A percentile compares a stretch with the other conserved stretches of the same genome.
Evolutionary conservation across 345 rosid species (phyloP).

Genomic region (Aquilaria sinensis): DNA sequence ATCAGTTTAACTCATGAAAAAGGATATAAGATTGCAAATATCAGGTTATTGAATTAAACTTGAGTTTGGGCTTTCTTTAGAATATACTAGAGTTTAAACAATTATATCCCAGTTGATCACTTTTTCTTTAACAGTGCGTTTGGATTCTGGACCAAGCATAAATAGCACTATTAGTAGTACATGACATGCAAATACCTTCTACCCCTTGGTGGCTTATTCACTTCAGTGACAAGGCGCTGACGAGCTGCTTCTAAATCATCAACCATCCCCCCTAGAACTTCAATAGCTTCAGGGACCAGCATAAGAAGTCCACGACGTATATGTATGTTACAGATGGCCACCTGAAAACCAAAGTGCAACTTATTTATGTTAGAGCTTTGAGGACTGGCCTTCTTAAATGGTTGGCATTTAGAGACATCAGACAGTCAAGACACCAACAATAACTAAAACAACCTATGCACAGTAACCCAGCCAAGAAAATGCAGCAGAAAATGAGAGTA

Average conservation of each 20-base stretch:
- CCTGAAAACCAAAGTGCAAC: constrained; percentile 31
- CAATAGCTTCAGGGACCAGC: constrained; percentile 83
- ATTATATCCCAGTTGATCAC: neutral
- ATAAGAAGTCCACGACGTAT: constrained; percentile 71
- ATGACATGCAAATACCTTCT: constrained; percentile 49
- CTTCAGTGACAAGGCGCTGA: constrained; percentile 65
- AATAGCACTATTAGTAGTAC: too few species aligned
- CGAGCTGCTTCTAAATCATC: constrained; percentile 74
- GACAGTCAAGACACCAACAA: constrained; percentile 1
- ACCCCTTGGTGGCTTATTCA: constrained; percentile 93
- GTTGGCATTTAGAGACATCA: constrained; percentile 6
- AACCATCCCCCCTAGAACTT: constrained; percentile 81
- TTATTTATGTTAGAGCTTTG: constrained; percentile 6
- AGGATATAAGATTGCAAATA: too few species aligned
- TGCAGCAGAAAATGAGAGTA: neutral
- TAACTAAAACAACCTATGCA: neutral
- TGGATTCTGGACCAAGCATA: too few species aligned
- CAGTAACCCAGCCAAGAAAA: constrained; percentile 1
- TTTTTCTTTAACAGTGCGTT: neutral
- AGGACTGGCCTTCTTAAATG: neutral
- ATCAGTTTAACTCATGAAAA: neutral
- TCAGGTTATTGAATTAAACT: too few species aligned
- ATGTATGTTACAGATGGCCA: constrained; percentile 69
- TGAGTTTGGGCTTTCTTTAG: too few species aligned
- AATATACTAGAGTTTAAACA: neutral